phyloP scores from a whole-genome alignment of 2,329 filamentous ascomycete species.

The Aurifilum marmelostoma region DNA sequence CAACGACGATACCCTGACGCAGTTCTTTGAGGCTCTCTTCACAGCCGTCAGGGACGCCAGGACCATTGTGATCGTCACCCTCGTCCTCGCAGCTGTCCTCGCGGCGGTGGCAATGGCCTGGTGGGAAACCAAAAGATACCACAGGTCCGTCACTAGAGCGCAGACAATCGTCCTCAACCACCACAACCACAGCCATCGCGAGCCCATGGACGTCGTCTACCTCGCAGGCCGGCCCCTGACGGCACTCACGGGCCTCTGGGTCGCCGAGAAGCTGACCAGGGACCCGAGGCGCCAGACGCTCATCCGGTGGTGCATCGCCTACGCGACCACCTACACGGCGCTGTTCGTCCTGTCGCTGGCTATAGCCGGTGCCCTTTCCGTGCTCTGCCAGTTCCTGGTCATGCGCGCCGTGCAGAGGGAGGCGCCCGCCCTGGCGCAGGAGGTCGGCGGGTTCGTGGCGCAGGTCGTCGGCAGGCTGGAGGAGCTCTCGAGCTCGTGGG shows the following conservation, averaged over 20 bases:
- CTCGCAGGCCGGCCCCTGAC: constrained; percentile 82
- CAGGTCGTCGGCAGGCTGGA: constrained; percentile 75
- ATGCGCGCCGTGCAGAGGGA: constrained; percentile 73
- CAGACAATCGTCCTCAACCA: constrained; percentile 46
- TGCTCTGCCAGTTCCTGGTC: constrained; percentile 81
- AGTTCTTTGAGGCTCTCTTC: constrained; percentile 79
- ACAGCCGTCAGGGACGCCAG: constrained; percentile 68
- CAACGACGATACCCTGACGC: constrained; percentile 76
- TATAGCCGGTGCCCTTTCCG: constrained; percentile 79
- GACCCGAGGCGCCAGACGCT: constrained; percentile 67
- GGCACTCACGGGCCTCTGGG: constrained; percentile 69
- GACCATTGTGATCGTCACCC: constrained; percentile 75
- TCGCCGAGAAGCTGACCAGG: constrained; percentile 64
- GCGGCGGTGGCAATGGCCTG: constrained; percentile 80
- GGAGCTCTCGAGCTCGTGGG: constrained; percentile 76
- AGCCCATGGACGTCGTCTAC: constrained; percentile 87
- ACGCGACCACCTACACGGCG: constrained; percentile 81
- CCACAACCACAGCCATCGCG: constrained; percentile 64
- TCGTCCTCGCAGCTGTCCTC: constrained; percentile 69
- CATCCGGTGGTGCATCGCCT: constrained; percentile 81
- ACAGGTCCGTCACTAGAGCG: constrained; percentile 70
- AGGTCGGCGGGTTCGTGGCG: constrained; percentile 80
- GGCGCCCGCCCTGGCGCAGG: constrained; percentile 71
- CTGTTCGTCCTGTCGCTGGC: constrained; percentile 86
- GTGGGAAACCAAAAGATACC: constrained; percentile 78